Percentiles rank a stretch among this genome's conserved stretches.
These are phyloP conservation scores for Tulasnella sp. DNA, from an alignment of 768 basidiomycete genomes.

Conservation along the genomic window DNA sequence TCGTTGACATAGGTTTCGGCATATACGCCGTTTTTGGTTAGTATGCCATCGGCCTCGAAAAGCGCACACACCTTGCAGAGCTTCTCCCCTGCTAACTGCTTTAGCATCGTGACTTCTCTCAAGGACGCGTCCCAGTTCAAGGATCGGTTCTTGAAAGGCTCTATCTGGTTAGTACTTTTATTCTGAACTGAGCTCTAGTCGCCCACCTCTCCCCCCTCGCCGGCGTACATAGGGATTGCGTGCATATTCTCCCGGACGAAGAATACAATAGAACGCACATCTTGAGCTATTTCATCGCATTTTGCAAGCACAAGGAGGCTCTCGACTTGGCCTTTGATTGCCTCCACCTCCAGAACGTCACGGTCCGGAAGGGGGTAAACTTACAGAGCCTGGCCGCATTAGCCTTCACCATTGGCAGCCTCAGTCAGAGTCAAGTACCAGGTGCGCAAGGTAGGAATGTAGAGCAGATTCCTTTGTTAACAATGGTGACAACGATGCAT, in stretches of 20 bases:
- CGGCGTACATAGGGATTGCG: background rate
- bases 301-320: background rate
- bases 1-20: too few relatives aligned
- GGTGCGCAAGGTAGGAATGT: background rate
- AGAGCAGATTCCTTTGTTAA: background rate
- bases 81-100: background rate
- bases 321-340: background rate
- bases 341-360: background rate
- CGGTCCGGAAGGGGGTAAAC: background rate
- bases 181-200: background rate
- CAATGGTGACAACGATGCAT: too few relatives aligned
- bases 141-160: background rate
- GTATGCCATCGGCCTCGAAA: too few relatives aligned
- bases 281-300: background rate
- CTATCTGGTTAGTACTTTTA: background rate
- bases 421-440: background rate
- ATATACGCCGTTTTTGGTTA: too few relatives aligned
- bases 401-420: background rate
- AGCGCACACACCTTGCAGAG: too few relatives aligned
- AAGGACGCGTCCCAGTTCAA: background rate
- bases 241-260: background rate
- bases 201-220: background rate
- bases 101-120: background rate
- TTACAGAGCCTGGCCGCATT: background rate
- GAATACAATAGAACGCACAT: background rate